phyloP scores from a whole-genome alignment of 495 filamentous ascomycete genomes.

The Xylaria longipes region DNA sequence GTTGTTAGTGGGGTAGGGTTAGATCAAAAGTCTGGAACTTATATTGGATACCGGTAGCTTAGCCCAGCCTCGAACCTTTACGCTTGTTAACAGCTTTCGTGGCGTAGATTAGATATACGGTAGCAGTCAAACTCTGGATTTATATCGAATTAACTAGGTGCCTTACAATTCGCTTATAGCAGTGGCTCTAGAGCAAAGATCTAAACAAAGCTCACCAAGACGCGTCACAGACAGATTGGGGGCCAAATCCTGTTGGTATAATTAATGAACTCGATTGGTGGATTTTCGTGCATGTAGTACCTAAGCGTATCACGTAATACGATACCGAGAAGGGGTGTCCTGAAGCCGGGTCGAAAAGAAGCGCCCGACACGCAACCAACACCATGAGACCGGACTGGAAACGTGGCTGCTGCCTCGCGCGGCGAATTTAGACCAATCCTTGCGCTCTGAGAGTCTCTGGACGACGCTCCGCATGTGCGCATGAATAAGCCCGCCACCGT shows the following conservation, averaged over 20 bases:
- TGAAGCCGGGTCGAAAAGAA: not conserved
- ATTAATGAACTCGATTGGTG: not conserved
- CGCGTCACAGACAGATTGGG: not conserved
- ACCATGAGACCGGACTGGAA: not conserved
- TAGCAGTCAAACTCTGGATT: not conserved
- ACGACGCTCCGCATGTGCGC: not conserved
- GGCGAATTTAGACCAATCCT: not conserved
- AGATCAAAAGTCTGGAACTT: no score
- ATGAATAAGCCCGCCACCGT: not conserved
- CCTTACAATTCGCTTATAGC: not conserved
- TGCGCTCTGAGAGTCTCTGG: no score
- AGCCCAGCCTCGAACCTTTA: not conserved
- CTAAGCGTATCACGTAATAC: not conserved
- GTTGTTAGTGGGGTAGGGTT: no score
- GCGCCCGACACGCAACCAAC: not conserved
- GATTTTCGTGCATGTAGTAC: not conserved
- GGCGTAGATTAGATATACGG: not conserved
- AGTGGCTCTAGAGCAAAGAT: not conserved
- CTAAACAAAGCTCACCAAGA: not conserved
- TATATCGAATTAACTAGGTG: not conserved
- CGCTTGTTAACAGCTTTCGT: no score
- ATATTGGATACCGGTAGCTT: not conserved
- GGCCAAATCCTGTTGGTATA: not conserved
- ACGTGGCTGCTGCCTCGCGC: not conserved
- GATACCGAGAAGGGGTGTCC: not conserved